Evolutionary conservation across 2,329 filamentous ascomycete genomes (phyloP), one percentile per base, ranked within the genome.

Genomic region (Simplicillium aogashimaense): DNA sequence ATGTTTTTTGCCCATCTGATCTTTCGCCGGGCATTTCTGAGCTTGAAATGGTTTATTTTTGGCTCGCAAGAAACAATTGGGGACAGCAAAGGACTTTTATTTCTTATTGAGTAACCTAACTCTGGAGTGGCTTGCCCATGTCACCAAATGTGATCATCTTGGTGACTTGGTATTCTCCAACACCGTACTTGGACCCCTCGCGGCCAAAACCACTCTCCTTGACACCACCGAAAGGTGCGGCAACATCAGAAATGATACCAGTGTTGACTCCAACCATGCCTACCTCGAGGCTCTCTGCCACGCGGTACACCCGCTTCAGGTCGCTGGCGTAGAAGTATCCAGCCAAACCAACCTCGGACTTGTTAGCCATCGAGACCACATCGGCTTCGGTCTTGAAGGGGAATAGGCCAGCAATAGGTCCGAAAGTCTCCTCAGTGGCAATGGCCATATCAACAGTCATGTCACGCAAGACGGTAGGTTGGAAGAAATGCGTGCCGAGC

Each of bases 111-210:
- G 13, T 7, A n/a, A 20, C 18, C 53, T 47, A 65, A 39, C 53
- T 60, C 55, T 77, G 70, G 44, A 77, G 54, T n/a, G 69, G 64
- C 61, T 72, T 66, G 31, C 64, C 66, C 67, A 75, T 72, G 7
- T 71, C 72, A 14, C 72, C 73, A 40, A 61, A 67, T 12, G 72
- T 65, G 18, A 65, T 52, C 54, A 73, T 84, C 70, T 90, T 90
- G 47, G 82, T 82, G 32, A 75, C 63, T 55, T 81, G 70, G 56
- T 87, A 90, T 62, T 90, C 86, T 12, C 79, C 76, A 45, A 88
- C 78, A 13, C 85, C 85, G 44, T 87, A 84, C 56, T 78, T 74
- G 46, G 81, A 83, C 8, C 86, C 86, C 35, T 61, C 58, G 10
- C 52, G 43, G 0, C 58, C 57, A 15, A 56, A 57, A 0, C 58